Percentiles rank a stretch among this genome's conserved stretches.
These are phyloP conservation scores for Cenococcum geophilum DNA, from an alignment of 495 filamentous ascomycete species.

Conservation along the genomic window DNA sequence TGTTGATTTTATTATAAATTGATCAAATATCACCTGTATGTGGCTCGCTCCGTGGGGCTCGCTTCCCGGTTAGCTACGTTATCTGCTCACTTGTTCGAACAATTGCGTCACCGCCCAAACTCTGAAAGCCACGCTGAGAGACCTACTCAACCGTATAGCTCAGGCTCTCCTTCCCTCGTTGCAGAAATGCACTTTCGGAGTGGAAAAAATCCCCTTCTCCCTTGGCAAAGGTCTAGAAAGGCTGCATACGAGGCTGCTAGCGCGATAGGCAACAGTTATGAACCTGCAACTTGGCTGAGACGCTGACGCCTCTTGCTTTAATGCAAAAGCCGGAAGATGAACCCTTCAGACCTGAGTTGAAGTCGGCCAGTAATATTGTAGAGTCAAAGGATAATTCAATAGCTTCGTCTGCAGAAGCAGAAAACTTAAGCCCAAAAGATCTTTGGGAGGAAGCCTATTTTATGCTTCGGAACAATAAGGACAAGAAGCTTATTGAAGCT, in stretches of 20 bases:
- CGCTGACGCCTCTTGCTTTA: background rate
- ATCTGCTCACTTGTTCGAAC: no score
- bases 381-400: background rate
- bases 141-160: background rate
- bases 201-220: conserved; percentile 2
- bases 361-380: background rate
- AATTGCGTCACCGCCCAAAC: no score
- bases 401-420: conserved; percentile 5
- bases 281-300: conserved; percentile 4
- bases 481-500: conserved; percentile 5
- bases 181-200: background rate
- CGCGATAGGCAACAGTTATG: conserved; percentile 2
- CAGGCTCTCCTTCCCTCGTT: background rate
- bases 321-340: conserved; percentile 4
- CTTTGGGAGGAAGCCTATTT: conserved; percentile 3
- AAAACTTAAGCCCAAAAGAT: conserved; percentile 3
- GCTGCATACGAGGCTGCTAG: background rate
- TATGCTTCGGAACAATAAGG: conserved; percentile 3
- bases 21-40: no score
- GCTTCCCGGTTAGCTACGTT: no score
- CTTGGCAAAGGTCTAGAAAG: conserved; percentile 1
- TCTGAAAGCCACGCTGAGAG: background rate
- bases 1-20: no score
- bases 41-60: no score
- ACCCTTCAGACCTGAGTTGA: background rate